These are phyloP conservation scores for Boletus reticulatus DNA, from an alignment of 768 basidiomycete species.

Conservation along the genomic window DNA sequence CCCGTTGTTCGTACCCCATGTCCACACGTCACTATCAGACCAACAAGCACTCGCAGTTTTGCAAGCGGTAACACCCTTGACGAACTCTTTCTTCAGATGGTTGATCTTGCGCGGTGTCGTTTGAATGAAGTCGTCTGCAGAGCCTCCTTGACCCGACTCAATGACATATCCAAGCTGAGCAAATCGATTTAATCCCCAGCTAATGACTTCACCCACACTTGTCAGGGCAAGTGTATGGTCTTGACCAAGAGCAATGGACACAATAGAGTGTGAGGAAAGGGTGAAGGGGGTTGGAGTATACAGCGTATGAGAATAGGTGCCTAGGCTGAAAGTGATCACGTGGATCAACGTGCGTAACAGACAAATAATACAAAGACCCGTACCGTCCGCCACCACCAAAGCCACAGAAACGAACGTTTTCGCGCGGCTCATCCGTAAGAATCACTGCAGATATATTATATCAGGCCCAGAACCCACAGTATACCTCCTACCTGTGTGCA, in stretches of 20 bases:
- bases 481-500: constrained; percentile 70
- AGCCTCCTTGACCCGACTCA: constrained; percentile 47
- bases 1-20: constrained; percentile 93
- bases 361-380: constrained; percentile 16
- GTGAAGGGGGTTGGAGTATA: constrained; percentile 62
- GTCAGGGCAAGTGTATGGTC: constrained; percentile 93
- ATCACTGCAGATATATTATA: constrained; percentile 34
- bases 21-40: constrained; percentile 70
- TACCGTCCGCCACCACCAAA: constrained; percentile 87
- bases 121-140: constrained; percentile 75
- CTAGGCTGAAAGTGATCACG: constrained; percentile 48
- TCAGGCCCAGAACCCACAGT: not conserved
- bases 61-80: constrained; percentile 83
- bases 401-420: constrained; percentile 83
- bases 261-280: constrained; percentile 54
- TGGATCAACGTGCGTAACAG: not conserved
- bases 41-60: constrained; percentile 88
- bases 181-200: constrained; percentile 91
- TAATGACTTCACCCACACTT: constrained; percentile 74
- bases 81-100: constrained; percentile 71
- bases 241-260: constrained; percentile 80
- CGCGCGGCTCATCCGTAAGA: constrained; percentile 68
- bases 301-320: constrained; percentile 75
- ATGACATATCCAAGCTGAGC: constrained; percentile 85
- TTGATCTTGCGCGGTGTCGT: constrained; percentile 73